These are phyloP conservation scores for Kodamaea laetipori DNA, from an alignment of 805 yeast genomes.

Conservation along the genomic window DNA sequence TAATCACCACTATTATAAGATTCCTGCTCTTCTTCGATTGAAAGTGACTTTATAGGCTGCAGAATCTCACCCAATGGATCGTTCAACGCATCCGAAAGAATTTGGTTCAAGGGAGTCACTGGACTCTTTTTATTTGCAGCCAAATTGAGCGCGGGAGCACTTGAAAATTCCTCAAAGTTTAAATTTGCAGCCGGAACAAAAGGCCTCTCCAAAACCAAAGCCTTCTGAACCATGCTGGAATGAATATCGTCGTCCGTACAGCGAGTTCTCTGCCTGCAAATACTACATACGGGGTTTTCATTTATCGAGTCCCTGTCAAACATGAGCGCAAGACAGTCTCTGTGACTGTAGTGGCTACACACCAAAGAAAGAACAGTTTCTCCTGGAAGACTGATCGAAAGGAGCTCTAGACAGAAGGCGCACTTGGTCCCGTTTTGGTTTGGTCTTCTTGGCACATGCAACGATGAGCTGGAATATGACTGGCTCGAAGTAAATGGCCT, in stretches of 20 bases:
- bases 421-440: constrained; percentile 15
- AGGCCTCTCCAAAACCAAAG: constrained; percentile 11
- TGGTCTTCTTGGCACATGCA: constrained; percentile 1
- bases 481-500: neutral
- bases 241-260: constrained; percentile 16
- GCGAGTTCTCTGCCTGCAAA: constrained; percentile 18
- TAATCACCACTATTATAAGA: neutral
- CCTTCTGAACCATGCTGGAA: constrained; percentile 7
- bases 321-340: constrained; percentile 24
- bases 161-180: constrained; percentile 1
- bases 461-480: neutral
- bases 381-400: constrained; percentile 19
- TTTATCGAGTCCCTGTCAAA: constrained; percentile 13
- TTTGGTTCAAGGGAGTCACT: constrained; percentile 18
- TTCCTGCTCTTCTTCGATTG: neutral
- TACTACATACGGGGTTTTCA: constrained; percentile 17
- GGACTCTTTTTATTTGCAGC: constrained; percentile 9
- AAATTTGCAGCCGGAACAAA: constrained; percentile 9
- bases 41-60: neutral
- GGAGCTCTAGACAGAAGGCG: constrained; percentile 22
- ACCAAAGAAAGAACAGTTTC: constrained; percentile 21
- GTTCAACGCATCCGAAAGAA: constrained; percentile 16
- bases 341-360: constrained; percentile 30
- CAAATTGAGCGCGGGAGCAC: constrained; percentile 4
- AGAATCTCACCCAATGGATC: constrained; percentile 11